Evolutionary conservation across 1,139 yeast species (phyloP).

Genomic region (Geotrichum restrictum): DNA sequence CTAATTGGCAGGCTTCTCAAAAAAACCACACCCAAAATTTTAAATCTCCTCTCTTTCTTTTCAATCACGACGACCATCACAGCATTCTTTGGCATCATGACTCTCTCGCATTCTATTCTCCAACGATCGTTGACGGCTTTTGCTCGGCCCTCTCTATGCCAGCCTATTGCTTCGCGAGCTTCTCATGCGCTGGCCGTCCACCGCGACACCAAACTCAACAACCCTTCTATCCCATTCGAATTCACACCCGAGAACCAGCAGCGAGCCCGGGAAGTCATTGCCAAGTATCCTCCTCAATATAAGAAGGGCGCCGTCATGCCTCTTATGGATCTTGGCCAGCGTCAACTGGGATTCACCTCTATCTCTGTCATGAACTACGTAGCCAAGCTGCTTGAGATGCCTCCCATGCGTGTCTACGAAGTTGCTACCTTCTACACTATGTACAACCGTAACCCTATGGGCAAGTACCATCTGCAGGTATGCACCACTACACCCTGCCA

Average conservation of each 20-base stretch:
- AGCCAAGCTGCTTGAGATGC: constrained; percentile 80
- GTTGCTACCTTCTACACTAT: constrained; percentile 91
- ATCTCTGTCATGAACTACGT: constrained; percentile 91
- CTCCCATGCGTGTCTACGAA: constrained; percentile 93
- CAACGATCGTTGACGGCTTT: constrained; percentile 16
- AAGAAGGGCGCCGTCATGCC: constrained; percentile 90
- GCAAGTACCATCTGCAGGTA: constrained; percentile 77
- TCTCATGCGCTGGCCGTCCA: constrained; percentile 57
- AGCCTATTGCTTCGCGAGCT: constrained; percentile 7
- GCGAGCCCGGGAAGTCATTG: constrained; percentile 68
- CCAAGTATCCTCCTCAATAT: constrained; percentile 81
- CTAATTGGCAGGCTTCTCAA: constrained; percentile 13
- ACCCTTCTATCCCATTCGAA: constrained; percentile 66
- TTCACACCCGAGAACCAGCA: constrained; percentile 64
- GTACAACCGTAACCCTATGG: constrained; percentile 87
- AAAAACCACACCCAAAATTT: constrained; percentile 5
- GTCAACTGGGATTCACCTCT: constrained; percentile 83
- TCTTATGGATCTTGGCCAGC: constrained; percentile 78
- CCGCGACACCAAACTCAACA: constrained; percentile 67
- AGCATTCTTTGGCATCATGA: constrained; percentile 16
- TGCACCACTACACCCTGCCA: constrained; percentile 93
- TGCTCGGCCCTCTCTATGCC: constrained; percentile 11
- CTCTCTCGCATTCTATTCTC: constrained; percentile 14
- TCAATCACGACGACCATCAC: constrained; percentile 1
- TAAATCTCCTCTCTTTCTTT: not conserved